These are phyloP conservation scores for Solanum pinnatisectum DNA, from an alignment of 257 asterid genomes.

Conservation along the genomic window DNA sequence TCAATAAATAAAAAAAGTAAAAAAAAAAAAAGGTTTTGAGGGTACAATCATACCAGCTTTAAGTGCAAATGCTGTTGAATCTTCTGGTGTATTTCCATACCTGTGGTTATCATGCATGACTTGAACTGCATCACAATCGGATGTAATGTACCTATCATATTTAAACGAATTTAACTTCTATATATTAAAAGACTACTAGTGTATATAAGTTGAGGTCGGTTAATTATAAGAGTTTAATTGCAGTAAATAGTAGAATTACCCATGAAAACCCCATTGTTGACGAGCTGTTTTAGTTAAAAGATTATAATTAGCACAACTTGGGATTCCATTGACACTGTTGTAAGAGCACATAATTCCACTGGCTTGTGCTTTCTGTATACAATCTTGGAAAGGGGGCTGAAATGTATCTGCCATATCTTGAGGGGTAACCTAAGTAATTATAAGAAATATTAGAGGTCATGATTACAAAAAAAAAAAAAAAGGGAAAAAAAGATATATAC, in stretches of 20 bases:
- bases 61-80: slow-evolving; percentile 66
- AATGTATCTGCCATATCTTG: slow-evolving; percentile 90
- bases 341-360: slow-evolving; percentile 98
- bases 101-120: slow-evolving; percentile 42
- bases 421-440: slow-evolving; percentile 37
- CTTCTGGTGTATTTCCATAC: slow-evolving; percentile 57
- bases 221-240: neutral
- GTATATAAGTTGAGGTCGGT: neutral
- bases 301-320: slow-evolving; percentile 67
- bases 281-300: slow-evolving; percentile 74
- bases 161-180: neutral
- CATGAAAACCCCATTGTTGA: slow-evolving; percentile 58
- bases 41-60: slow-evolving; percentile 47
- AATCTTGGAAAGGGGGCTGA: slow-evolving; percentile 78
- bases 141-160: slow-evolving; percentile 56
- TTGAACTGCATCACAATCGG: slow-evolving; percentile 77
- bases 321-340: slow-evolving; percentile 75
- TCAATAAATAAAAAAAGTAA: neutral
- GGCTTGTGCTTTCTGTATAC: slow-evolving; percentile 62
- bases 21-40: neutral
- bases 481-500: neutral
- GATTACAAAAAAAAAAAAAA: neutral
- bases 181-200: neutral
- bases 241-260: slow-evolving; percentile 21
- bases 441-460: neutral